Conservation (phyloP, 352 stramenopile species). For the Phytophthora melonis region DNA sequence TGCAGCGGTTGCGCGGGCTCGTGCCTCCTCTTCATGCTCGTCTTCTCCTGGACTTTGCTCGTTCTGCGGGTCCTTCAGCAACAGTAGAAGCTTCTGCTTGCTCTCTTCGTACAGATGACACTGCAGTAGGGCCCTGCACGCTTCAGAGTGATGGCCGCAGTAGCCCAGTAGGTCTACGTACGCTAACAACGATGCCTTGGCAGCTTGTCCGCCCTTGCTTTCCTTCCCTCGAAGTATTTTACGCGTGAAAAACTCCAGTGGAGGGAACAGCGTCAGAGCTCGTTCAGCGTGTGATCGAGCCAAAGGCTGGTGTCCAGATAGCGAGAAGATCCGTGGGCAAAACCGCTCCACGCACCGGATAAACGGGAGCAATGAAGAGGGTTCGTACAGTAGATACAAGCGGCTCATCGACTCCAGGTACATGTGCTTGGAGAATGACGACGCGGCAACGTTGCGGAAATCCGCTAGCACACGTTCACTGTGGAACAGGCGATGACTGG, state of each 20-base stretch:
- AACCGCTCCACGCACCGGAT: slow-evolving; percentile 65
- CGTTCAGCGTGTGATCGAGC: slow-evolving; percentile 74
- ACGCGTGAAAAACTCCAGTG: slow-evolving; percentile 54
- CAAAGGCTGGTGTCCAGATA: slow-evolving; percentile 52
- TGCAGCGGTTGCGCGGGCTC: slow-evolving; percentile 20
- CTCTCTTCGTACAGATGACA: slow-evolving; percentile 75
- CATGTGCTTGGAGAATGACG: slow-evolving; percentile 89
- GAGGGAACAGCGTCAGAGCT: slow-evolving; percentile 69
- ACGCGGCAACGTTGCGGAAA: slow-evolving; percentile 70
- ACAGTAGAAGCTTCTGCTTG: slow-evolving; percentile 47
- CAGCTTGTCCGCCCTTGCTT: slow-evolving; percentile 24
- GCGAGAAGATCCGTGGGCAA: slow-evolving; percentile 73
- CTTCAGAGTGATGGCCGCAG: slow-evolving; percentile 63
- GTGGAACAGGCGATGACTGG: slow-evolving; percentile 86
- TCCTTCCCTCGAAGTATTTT: slow-evolving; percentile 37
- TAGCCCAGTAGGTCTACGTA: slow-evolving; percentile 70
- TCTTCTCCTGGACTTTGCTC: slow-evolving; percentile 29
- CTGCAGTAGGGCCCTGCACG: slow-evolving; percentile 62
- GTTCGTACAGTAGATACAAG: slow-evolving; percentile 81
- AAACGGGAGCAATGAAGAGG: slow-evolving; percentile 63
- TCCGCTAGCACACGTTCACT: slow-evolving; percentile 76
- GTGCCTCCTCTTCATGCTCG: slow-evolving; percentile 19
- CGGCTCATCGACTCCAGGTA: slow-evolving; percentile 88
- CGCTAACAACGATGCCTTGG: slow-evolving; percentile 54
- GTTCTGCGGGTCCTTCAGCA: slow-evolving; percentile 29